Evolutionary conservation across 139 green algal genomes (phyloP), one percentile per base, ranked within the genome.

Genomic region (Coelastrella sp.): DNA sequence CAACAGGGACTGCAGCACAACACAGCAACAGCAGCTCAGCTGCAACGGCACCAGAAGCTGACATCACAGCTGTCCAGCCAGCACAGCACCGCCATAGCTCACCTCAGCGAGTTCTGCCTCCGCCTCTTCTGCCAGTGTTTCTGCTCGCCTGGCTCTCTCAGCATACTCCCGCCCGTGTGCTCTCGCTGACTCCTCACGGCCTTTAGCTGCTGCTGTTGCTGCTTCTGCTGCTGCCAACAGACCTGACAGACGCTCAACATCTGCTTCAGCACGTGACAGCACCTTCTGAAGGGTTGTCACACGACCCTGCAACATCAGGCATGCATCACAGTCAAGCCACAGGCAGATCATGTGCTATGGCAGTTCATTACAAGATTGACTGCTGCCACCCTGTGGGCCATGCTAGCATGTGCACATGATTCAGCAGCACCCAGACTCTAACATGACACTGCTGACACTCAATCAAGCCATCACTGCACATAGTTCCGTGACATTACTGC

Each of bases 71-170:
- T n/a, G n/a, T n/a, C n/a, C n/a, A n/a, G n/a, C n/a, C n/a, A n/a
- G n/a, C 71, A 77, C 71, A 22, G 4, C 71, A 14, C 13, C 23
- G 4, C 60, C n/a, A 6, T 11, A 74, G 71, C 91, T 65, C 85
- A 96, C 90, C 92, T 94, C 78, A 13, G 80, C 88, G 6, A 95
- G 57, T 61, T 96, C 92, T 20, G 89, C 92, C 16, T 95, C 91
- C 0, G 85, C 73, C 87, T 96, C 93, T 23, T 93, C 90, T 5
- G 64, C 60, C 82, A 94, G 83, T 17, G 91, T 86, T 91, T 96
- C 94, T 2, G 94, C 92, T 47, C 90, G 54, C 16, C 94, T 71
- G 0, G 94, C 94, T 6, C 94, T 90, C 83, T 96, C 94, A 47
- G 91, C 94, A 77, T 91, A 92, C 79, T 96, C 92, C 1, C 92